Conservation (phyloP, 208 protist genomes). For the Tritrichomonas foetus region DNA sequence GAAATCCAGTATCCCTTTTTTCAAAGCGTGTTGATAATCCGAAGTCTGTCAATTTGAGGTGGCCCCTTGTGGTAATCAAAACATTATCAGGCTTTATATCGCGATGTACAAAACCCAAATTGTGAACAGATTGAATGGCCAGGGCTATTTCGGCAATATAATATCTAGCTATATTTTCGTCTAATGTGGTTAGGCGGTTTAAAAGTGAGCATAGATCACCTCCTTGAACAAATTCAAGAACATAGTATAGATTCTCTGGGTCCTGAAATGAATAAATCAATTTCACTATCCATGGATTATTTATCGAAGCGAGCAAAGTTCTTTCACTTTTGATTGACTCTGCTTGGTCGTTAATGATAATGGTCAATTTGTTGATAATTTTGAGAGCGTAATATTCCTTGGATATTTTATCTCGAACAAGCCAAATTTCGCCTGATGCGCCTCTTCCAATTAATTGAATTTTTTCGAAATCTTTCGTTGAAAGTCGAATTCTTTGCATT, state of each 20-base stretch:
- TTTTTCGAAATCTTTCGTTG: not conserved
- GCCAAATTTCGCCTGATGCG: slow-evolving; percentile 15
- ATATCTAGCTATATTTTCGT: slow-evolving; percentile 60
- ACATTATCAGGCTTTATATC: slow-evolving; percentile 43
- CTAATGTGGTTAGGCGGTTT: slow-evolving; percentile 60
- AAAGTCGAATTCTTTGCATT: not conserved
- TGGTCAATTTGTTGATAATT: not conserved
- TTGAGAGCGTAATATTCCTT: not conserved
- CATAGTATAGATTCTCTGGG: slow-evolving; percentile 61
- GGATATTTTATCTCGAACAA: not conserved
- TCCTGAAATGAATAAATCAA: slow-evolving; percentile 65
- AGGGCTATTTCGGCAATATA: slow-evolving; percentile 65
- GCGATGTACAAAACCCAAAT: slow-evolving; percentile 52
- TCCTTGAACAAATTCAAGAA: slow-evolving; percentile 68
- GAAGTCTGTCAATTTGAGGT: slow-evolving; percentile 43
- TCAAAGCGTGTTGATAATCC: slow-evolving; percentile 18
- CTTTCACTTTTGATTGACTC: slow-evolving; percentile 56
- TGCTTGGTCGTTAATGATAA: slow-evolving; percentile 43
- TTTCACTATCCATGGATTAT: slow-evolving; percentile 61
- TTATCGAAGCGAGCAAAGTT: slow-evolving; percentile 52
- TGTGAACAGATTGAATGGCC: slow-evolving; percentile 62
- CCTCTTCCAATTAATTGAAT: slow-evolving; percentile 32
- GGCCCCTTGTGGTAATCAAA: not conserved
- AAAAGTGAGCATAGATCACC: slow-evolving; percentile 68
- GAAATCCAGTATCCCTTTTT: not conserved